These are phyloP conservation scores for Niveomyces coronatus DNA, from an alignment of 2,329 filamentous ascomycete species.

Conservation along the genomic window DNA sequence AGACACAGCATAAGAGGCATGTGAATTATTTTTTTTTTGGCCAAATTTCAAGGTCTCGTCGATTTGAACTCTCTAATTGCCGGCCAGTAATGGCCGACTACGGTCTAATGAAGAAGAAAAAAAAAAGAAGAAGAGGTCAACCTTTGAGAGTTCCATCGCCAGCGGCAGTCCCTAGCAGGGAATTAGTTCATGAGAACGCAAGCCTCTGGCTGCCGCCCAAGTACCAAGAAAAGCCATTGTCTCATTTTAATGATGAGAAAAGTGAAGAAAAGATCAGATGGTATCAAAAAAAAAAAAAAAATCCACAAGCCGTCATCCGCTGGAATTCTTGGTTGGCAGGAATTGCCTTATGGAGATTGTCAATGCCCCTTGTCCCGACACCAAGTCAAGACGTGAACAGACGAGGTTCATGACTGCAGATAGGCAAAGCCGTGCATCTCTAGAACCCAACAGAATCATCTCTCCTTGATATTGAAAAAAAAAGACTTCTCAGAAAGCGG, in stretches of 20 bases:
- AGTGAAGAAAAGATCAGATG: not conserved
- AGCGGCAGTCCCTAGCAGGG: slow-evolving; percentile 8
- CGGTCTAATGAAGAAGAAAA: slow-evolving; percentile 1
- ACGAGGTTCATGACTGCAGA: no score
- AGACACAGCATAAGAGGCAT: not conserved
- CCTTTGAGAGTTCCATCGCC: slow-evolving; percentile 2
- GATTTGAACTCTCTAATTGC: slow-evolving; percentile 4
- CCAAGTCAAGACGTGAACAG: no score
- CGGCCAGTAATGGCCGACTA: not conserved
- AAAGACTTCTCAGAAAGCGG: not conserved
- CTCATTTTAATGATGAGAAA: slow-evolving; percentile 1
- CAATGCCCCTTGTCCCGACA: no score
- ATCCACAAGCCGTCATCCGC: not conserved
- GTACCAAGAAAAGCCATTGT: slow-evolving; percentile 5
- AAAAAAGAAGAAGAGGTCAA: not conserved
- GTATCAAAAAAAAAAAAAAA: not conserved
- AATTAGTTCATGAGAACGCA: not conserved
- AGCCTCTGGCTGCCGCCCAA: slow-evolving; percentile 7
- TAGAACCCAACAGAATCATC: no score
- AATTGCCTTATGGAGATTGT: no score
- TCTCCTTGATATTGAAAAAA: not conserved
- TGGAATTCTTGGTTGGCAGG: not conserved
- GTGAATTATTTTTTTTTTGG: not conserved
- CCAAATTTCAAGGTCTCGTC: slow-evolving; percentile 9
- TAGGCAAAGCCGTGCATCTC: no score